phyloP scores from a whole-genome alignment of 2,329 filamentous ascomycete genomes.

The Talaromyces sp. region DNA sequence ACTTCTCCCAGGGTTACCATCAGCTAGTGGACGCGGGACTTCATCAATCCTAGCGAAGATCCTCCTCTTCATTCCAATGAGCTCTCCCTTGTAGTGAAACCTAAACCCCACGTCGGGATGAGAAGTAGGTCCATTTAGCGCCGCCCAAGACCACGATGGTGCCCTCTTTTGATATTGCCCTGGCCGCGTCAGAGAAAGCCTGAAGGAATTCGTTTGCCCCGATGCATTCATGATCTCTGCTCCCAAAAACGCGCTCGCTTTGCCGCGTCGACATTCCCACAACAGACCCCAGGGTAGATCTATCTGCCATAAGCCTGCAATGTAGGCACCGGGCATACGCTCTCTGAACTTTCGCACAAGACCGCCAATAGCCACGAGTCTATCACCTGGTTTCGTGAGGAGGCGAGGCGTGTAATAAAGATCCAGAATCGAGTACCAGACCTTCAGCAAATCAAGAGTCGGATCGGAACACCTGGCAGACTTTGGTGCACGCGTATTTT shows the following conservation, averaged over 20 bases:
- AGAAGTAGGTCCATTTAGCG: background rate
- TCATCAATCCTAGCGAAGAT: background rate
- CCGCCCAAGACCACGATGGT: constrained; percentile 11
- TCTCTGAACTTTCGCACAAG: background rate
- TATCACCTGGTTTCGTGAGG: constrained; percentile 6
- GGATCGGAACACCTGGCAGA: background rate
- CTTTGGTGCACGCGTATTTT: background rate
- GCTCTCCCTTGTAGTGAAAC: background rate
- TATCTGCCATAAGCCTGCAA: constrained; percentile 6
- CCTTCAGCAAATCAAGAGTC: background rate
- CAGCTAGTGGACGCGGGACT: constrained; percentile 3
- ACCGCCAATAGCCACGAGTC: constrained; percentile 6
- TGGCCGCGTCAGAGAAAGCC: constrained; percentile 1
- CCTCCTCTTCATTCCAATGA: background rate
- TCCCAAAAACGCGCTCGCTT: background rate
- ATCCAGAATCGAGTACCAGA: constrained; percentile 8
- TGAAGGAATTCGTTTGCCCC: background rate
- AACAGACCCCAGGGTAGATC: constrained; percentile 11
- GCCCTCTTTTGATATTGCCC: background rate
- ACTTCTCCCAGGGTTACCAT: background rate
- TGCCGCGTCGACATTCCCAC: constrained; percentile 12
- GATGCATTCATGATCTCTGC: constrained; percentile 1
- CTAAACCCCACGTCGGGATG: background rate
- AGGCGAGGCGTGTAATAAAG: constrained; percentile 8
- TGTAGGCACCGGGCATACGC: constrained; percentile 1